Conservation (phyloP, 345 rosid genomes). For the Pugionium cornutum region DNA sequence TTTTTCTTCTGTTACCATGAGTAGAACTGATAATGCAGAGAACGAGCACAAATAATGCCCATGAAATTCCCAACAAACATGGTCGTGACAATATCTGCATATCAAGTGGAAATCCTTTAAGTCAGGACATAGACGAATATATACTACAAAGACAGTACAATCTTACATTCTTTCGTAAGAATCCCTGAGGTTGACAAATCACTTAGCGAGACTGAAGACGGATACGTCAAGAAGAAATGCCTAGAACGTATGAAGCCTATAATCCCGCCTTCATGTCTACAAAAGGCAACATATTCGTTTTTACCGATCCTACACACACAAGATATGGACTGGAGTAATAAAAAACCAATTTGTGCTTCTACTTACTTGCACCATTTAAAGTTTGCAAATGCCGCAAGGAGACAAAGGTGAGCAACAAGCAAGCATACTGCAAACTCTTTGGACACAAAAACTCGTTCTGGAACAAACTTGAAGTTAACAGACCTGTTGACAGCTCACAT, state of each 20-base stretch:
- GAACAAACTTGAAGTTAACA: conserved; percentile 94
- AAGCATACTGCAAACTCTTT: conserved; percentile 81
- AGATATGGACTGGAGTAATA: not conserved
- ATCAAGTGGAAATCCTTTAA: conserved; percentile 28
- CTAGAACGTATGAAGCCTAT: conserved; percentile 57
- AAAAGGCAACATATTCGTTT: conserved; percentile 16
- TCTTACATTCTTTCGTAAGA: conserved; percentile 71
- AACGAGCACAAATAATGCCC: conserved; percentile 86
- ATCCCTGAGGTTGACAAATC: conserved; percentile 41
- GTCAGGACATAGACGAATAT: conserved; percentile 19
- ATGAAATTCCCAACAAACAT: conserved; percentile 89
- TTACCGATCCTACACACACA: conserved; percentile 12
- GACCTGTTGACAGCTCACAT: conserved; percentile 63
- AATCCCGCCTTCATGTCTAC: conserved; percentile 91
- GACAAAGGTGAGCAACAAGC: conserved; percentile 67
- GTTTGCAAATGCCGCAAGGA: conserved; percentile 68
- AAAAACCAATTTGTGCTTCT: not conserved
- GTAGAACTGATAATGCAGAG: conserved; percentile 96
- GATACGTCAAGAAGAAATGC: conserved; percentile 43
- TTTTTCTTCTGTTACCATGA: conserved; percentile 60
- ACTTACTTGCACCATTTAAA: conserved; percentile 98
- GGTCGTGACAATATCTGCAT: conserved; percentile 68
- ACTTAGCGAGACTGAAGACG: conserved; percentile 36
- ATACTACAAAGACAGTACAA: conserved; percentile 1
- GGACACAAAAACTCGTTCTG: conserved; percentile 81